A percentile compares a stretch with the other conserved stretches of the same genome.
Conservation (phyloP, 139 green algal species). For the Chlorella sp. region DNA sequence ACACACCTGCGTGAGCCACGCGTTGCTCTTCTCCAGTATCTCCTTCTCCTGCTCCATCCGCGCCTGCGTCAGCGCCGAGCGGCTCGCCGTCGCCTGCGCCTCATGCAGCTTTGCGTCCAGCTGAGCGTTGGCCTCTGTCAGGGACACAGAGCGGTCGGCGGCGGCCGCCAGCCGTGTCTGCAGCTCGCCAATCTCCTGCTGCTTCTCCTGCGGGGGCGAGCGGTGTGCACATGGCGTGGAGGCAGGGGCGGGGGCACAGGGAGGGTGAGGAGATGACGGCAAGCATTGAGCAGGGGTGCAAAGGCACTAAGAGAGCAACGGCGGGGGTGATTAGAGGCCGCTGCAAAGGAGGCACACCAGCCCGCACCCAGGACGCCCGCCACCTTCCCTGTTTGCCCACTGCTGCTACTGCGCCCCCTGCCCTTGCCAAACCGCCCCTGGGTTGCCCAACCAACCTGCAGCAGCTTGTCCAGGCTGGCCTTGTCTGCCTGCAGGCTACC, state of each 20-base stretch:
- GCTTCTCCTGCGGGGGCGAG: slow-evolving; percentile 17
- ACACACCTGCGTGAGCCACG: slow-evolving; percentile 59
- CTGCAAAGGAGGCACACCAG: too few species aligned
- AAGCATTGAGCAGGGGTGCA: too few species aligned
- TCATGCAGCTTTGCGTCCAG: slow-evolving; percentile 50
- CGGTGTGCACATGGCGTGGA: too few species aligned
- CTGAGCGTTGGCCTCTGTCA: slow-evolving; percentile 41
- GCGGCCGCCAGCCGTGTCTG: slow-evolving; percentile 45
- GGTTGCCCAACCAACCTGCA: neutral
- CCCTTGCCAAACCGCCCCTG: neutral
- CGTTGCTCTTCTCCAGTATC: slow-evolving; percentile 56
- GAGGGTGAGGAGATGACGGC: neutral
- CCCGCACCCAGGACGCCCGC: neutral
- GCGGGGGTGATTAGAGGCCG: too few species aligned
- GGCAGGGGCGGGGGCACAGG: neutral
- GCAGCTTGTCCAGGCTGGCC: slow-evolving; percentile 47
- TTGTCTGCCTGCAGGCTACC: slow-evolving; percentile 45
- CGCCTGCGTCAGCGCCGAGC: slow-evolving; percentile 28
- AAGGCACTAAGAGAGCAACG: too few species aligned
- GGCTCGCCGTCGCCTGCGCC: slow-evolving; percentile 40
- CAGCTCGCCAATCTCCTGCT: slow-evolving; percentile 50
- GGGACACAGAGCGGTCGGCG: slow-evolving; percentile 40
- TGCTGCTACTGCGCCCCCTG: neutral
- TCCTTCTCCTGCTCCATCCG: slow-evolving; percentile 62
- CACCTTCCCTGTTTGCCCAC: neutral